phyloP scores from a whole-genome alignment of 1,284 basidiomycete genomes.

The Ustilago nuda region DNA sequence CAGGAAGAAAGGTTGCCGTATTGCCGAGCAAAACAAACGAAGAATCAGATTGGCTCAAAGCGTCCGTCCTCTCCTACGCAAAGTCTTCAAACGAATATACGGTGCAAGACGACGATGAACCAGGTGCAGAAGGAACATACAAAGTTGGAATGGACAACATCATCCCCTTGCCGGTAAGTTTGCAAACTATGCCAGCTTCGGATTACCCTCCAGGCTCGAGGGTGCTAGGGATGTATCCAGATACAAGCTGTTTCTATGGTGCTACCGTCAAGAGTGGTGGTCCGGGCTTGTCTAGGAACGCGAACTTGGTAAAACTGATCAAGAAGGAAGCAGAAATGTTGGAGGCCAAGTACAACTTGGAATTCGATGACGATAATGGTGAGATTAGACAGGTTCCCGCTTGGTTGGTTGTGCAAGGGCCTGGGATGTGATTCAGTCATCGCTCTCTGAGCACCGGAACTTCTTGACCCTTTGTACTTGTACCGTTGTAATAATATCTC shows the following conservation, averaged over 20 bases:
- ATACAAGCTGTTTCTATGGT: constrained; percentile 68
- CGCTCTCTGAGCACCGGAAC: not conserved
- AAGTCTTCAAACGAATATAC: constrained; percentile 49
- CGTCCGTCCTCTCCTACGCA: constrained; percentile 37
- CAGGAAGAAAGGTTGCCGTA: constrained; percentile 44
- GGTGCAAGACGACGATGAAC: constrained; percentile 50
- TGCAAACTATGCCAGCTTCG: constrained; percentile 58
- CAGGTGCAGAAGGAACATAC: constrained; percentile 49
- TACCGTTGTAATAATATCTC: constrained; percentile 27
- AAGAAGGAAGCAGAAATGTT: constrained; percentile 61
- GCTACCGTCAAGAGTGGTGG: constrained; percentile 66
- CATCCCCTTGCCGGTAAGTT: constrained; percentile 61
- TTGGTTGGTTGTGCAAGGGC: constrained; percentile 64
- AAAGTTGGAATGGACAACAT: constrained; percentile 54
- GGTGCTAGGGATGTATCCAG: constrained; percentile 68
- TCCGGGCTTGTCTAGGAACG: constrained; percentile 47
- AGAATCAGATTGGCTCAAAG: constrained; percentile 53
- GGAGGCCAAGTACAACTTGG: constrained; percentile 61
- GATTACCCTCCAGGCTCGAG: constrained; percentile 60
- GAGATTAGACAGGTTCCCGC: constrained; percentile 65
- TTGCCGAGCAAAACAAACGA: constrained; percentile 42
- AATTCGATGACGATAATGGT: constrained; percentile 67
- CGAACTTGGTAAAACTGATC: constrained; percentile 34
- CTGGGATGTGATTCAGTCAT: constrained; percentile 24
- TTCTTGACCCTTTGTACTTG: constrained; percentile 22